Conservation (phyloP, 768 basidiomycete genomes). For the Termitomyces sp. region DNA sequence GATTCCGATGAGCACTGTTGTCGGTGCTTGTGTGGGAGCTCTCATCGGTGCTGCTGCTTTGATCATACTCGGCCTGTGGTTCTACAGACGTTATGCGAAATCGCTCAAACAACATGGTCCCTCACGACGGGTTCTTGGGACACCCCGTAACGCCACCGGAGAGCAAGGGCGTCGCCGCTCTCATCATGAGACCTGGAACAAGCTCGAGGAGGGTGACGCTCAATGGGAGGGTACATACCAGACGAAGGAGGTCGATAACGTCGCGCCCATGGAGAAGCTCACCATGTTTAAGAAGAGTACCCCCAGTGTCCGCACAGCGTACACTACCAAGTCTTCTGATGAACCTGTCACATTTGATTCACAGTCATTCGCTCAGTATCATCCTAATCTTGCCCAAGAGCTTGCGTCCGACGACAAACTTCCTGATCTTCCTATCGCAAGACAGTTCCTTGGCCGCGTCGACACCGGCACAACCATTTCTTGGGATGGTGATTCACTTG, state of each 20-base stretch:
- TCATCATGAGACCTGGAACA: conserved; percentile 51
- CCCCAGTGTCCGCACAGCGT: conserved; percentile 48
- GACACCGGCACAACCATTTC: conserved; percentile 38
- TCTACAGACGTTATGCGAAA: conserved; percentile 44
- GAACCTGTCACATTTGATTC: conserved; percentile 32
- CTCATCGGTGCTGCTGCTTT: conserved; percentile 49
- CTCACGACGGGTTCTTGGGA: conserved; percentile 23
- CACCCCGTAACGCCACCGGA: conserved; percentile 30
- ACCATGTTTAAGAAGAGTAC: conserved; percentile 61
- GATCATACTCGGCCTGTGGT: conserved; percentile 46
- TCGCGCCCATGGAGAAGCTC: conserved; percentile 53
- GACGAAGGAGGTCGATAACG: conserved; percentile 35
- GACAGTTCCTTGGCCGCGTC: conserved; percentile 38
- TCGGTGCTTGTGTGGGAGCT: conserved; percentile 60
- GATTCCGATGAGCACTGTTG: conserved; percentile 47
- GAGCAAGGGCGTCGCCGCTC: conserved; percentile 40
- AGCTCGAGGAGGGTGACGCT: conserved; percentile 46
- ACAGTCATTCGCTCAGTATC: conserved; percentile 55
- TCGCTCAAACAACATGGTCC: conserved; percentile 28
- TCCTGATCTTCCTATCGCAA: conserved; percentile 27
- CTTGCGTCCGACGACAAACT: conserved; percentile 32
- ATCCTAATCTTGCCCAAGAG: conserved; percentile 47
- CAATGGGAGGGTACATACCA: conserved; percentile 40
- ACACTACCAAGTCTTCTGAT: conserved; percentile 40
- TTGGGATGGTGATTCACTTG: conserved; percentile 50